Evolutionary conservation across 2,329 filamentous ascomycete species (phyloP).

Genomic region (Trichoderma harzianum): DNA sequence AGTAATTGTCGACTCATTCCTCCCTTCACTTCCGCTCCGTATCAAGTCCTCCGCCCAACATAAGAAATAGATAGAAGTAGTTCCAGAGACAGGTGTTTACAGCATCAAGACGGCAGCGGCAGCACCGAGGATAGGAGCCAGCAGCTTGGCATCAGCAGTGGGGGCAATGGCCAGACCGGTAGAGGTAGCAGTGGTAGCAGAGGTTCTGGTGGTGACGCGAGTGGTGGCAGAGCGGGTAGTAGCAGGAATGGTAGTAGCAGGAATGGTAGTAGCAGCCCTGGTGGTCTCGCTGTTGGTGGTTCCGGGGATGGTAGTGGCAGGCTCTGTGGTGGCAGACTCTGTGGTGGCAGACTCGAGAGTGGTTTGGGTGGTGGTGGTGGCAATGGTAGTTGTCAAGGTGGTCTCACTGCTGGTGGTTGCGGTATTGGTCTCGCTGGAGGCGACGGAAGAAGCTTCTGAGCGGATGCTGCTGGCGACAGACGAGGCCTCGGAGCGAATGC

Average conservation of each 20-base stretch:
- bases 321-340: slow-evolving; percentile 1
- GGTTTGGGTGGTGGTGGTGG: slow-evolving; percentile 6
- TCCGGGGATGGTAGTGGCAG: background rate
- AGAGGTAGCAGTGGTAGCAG: background rate
- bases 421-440: background rate
- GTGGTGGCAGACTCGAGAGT: slow-evolving; percentile 8
- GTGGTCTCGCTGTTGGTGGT: slow-evolving; percentile 14
- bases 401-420: background rate
- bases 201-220: background rate
- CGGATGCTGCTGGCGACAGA: slow-evolving; percentile 9
- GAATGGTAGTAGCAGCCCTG: background rate
- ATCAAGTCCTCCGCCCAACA: background rate
- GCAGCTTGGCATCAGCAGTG: slow-evolving; percentile 15
- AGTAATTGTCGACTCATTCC: background rate
- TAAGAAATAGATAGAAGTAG: background rate
- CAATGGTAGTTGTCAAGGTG: background rate
- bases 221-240: background rate
- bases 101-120: slow-evolving; percentile 13
- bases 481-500: background rate
- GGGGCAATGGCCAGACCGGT: background rate
- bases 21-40: background rate
- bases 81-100: background rate
- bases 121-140: slow-evolving; percentile 14
- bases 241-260: background rate
- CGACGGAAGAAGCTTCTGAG: background rate